Conservation (phyloP, 805 yeast species). For the Barnettozyma siamensis region DNA sequence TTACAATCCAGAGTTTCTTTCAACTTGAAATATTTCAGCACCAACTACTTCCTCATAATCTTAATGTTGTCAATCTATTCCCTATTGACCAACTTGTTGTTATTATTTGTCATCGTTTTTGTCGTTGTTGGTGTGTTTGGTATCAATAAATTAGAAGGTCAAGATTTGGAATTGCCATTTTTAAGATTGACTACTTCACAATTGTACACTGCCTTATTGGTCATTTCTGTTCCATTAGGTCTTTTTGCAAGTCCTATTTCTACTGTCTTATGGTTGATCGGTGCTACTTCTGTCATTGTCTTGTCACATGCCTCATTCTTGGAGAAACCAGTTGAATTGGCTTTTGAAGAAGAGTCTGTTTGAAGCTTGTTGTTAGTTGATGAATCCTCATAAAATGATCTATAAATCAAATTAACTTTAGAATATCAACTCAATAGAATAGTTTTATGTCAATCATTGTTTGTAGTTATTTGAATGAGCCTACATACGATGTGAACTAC, state of each 20-base stretch:
- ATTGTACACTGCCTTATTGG: constrained; percentile 74
- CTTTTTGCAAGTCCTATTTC: constrained; percentile 85
- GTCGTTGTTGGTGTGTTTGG: constrained; percentile 72
- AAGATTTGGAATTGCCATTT: constrained; percentile 69
- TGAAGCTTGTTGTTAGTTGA: not conserved
- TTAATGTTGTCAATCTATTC: constrained; percentile 75
- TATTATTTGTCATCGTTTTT: constrained; percentile 75
- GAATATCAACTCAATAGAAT: too few species aligned
- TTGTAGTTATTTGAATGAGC: too few species aligned
- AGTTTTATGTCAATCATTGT: too few species aligned
- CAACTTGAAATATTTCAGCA: constrained; percentile 81
- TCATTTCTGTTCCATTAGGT: constrained; percentile 75
- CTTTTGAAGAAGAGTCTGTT: constrained; percentile 69
- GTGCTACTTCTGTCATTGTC: constrained; percentile 74
- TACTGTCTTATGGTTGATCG: constrained; percentile 86
- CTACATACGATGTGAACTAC: too few species aligned
- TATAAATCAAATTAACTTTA: too few species aligned
- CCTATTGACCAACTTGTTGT: constrained; percentile 74
- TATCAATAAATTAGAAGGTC: constrained; percentile 74
- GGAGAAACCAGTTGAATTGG: constrained; percentile 94
- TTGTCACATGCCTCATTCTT: constrained; percentile 82
- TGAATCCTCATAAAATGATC: too few species aligned
- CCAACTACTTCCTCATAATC: constrained; percentile 77
- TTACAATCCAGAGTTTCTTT: constrained; percentile 82
- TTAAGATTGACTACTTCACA: constrained; percentile 69